Percentiles rank a stretch among this genome's conserved stretches.
Conservation (phyloP, 176 grass and related monocot species). For the Paspalum notatum region DNA sequence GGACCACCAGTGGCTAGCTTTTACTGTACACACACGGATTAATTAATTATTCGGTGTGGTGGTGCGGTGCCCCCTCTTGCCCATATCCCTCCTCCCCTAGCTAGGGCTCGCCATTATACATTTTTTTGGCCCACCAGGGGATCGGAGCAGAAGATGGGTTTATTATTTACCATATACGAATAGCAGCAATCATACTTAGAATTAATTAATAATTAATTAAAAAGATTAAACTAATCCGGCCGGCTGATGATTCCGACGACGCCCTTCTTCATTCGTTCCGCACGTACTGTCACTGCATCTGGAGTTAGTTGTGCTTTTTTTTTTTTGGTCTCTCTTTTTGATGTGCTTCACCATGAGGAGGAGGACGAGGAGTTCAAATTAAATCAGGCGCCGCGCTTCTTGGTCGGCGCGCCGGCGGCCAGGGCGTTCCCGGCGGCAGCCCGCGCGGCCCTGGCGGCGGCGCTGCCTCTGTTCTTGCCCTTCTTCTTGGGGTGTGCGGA, state of each 20-base stretch:
- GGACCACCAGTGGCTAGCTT: conserved; percentile 13
- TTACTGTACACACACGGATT: conserved; percentile 15
- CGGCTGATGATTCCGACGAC: neutral
- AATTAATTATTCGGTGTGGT: conserved; percentile 22
- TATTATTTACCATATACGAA: conserved; percentile 43
- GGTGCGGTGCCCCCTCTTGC: neutral
- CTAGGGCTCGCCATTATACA: conserved; percentile 36
- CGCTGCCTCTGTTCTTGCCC: conserved; percentile 24
- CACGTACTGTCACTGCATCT: conserved; percentile 1
- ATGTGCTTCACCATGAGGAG: no score
- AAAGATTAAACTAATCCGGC: conserved; percentile 36
- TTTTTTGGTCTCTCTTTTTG: neutral
- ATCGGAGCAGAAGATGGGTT: conserved; percentile 34
- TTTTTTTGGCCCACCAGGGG: neutral
- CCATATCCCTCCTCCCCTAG: neutral
- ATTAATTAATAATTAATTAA: conserved; percentile 38
- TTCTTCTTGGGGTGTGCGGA: conserved; percentile 35
- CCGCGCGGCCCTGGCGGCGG: conserved; percentile 30
- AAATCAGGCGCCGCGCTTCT: neutral
- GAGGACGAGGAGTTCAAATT: no score
- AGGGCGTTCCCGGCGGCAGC: neutral
- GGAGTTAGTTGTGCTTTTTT: conserved; percentile 42
- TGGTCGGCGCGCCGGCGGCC: neutral
- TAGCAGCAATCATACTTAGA: neutral
- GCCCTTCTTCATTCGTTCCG: neutral